Evolutionary conservation across 345 rosid genomes (phyloP).

Genomic region (Draba incana): DNA sequence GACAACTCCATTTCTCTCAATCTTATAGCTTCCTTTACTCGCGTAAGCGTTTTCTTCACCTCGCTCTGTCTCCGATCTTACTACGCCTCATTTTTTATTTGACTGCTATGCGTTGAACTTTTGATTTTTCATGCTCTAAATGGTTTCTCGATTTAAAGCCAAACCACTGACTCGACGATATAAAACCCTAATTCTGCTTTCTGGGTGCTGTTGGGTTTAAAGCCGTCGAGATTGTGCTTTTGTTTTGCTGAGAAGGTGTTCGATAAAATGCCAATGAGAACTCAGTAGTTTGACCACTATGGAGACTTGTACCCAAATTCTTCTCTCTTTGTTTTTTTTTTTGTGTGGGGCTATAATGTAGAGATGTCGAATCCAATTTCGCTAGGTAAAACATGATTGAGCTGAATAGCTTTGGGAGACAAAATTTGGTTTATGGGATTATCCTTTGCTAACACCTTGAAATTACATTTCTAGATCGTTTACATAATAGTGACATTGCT

Average conservation of each 20-base stretch:
- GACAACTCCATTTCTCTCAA: conserved; percentile 21
- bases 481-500: conserved; percentile 10
- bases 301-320: not conserved
- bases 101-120: conserved; percentile 7
- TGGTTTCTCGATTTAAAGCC: not conserved
- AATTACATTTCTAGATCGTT: not conserved
- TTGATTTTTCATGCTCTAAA: not conserved
- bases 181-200: not conserved
- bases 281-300: not conserved
- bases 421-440: not conserved
- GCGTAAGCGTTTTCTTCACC: conserved; percentile 24
- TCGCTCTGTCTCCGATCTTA: not conserved
- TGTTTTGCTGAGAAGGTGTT: conserved; percentile 21
- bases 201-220: conserved; percentile 11
- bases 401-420: conserved; percentile 6
- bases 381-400: not conserved
- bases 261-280: conserved; percentile 37
- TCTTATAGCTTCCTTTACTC: conserved; percentile 5
- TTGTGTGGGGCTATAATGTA: not conserved
- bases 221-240: not conserved
- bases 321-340: not conserved
- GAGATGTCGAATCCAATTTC: not conserved
- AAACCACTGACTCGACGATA: not conserved
- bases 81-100: conserved; percentile 3
- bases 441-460: not conserved